These are phyloP conservation scores for Pseudocercospora musae DNA, from an alignment of 2,329 filamentous ascomycete species.

Conservation along the genomic window DNA sequence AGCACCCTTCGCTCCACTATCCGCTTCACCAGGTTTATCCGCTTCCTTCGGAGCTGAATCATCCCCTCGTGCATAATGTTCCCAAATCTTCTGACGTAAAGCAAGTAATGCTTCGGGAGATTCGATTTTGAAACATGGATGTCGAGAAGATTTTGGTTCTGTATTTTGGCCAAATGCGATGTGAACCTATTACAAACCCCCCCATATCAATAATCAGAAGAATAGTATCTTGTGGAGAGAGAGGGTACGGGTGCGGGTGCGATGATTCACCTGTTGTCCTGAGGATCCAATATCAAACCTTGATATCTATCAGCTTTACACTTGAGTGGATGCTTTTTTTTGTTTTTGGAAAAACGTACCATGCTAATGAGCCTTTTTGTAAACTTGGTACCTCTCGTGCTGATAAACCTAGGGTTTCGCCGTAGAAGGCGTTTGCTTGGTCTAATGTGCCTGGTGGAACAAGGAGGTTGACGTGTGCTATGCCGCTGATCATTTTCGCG, in stretches of 20 bases:
- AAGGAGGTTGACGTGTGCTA: constrained; percentile 59
- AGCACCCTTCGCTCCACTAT: constrained; percentile 49
- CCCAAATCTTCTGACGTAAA: constrained; percentile 51
- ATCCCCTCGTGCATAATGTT: constrained; percentile 50
- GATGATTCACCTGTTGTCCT: constrained; percentile 54
- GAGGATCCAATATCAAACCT: constrained; percentile 55
- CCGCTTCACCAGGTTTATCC: constrained; percentile 53
- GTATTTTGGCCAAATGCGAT: constrained; percentile 47
- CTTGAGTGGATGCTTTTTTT: not conserved
- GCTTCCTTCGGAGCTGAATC: constrained; percentile 52
- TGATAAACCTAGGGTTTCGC: constrained; percentile 53
- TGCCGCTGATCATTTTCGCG: constrained; percentile 52
- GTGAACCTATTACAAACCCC: constrained; percentile 52
- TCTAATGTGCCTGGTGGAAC: constrained; percentile 53
- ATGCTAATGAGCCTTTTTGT: constrained; percentile 52
- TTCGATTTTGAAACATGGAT: constrained; percentile 58
- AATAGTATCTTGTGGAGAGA: no score
- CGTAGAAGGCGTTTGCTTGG: constrained; percentile 55
- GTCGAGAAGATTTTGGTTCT: constrained; percentile 45
- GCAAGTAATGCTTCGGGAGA: constrained; percentile 47
- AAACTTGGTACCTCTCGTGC: constrained; percentile 52
- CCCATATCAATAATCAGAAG: not conserved
- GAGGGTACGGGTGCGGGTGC: no score
- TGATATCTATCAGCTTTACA: not conserved
- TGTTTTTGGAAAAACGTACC: constrained; percentile 39